phyloP scores from a whole-genome alignment of 345 rosid genomes.

The Passiflora organensis region DNA sequence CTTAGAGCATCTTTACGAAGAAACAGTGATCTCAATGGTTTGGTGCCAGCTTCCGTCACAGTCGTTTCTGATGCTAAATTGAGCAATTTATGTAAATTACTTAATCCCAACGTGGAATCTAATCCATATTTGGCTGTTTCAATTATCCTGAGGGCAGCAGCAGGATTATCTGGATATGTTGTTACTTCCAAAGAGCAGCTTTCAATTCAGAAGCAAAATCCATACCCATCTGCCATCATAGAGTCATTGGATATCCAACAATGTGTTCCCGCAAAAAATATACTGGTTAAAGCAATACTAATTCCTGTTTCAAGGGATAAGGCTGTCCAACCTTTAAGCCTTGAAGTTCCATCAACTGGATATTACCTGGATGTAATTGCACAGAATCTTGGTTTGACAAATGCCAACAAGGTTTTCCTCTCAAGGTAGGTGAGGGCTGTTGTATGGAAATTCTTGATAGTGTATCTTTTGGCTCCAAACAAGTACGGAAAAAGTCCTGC shows the following conservation, averaged over 20 bases:
- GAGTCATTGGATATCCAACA: constrained; percentile 36
- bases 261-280: constrained; percentile 26
- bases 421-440: constrained; percentile 50
- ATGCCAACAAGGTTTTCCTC: constrained; percentile 58
- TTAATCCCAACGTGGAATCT: constrained; percentile 57
- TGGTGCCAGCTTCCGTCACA: constrained; percentile 68
- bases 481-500: not conserved
- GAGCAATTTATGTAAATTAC: constrained; percentile 52
- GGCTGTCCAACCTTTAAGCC: constrained; percentile 38
- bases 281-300: constrained; percentile 33
- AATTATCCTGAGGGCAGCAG: constrained; percentile 60
- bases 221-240: constrained; percentile 42
- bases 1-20: constrained; percentile 66
- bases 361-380: constrained; percentile 82
- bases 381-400: constrained; percentile 44
- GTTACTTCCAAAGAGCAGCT: constrained; percentile 37
- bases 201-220: constrained; percentile 46
- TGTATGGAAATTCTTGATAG: not conserved
- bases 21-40: constrained; percentile 53
- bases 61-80: constrained; percentile 65
- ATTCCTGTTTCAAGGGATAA: constrained; percentile 48
- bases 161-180: constrained; percentile 41
- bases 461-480: not conserved
- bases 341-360: constrained; percentile 38
- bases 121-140: constrained; percentile 52